Base-by-base conservation (phyloP, 495 filamentous ascomycete genomes). In the Letharia lupina region DNA sequence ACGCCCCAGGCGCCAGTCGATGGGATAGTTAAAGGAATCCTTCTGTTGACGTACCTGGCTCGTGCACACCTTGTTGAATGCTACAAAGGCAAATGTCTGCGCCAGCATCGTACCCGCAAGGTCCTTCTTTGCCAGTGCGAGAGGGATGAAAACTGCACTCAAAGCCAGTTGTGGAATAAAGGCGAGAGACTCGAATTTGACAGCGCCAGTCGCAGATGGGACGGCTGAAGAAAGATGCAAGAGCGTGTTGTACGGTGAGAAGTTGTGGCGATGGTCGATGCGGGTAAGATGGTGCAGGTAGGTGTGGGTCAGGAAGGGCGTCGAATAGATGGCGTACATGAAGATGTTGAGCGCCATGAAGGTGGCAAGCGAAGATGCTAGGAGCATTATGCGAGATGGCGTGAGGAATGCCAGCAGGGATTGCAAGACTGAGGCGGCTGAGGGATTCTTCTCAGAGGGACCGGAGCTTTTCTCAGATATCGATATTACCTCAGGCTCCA, bases 61-160 rank as follows among this genome's bases (percentile, higher is more conserved):
- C 2, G 94, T 98, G 82, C 93, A 96, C 23, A 98, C 94, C 79
- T 98, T 98, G 74, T 98, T 98, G 65, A 96, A 98, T 8, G 90
- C 86, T 9, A 98, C 94, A 75, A 98, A 98, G 1, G 94, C 89
- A 74, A 97, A 96, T 0, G 95, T 98, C 77, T 98, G 94, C n/a
- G 90, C 91, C n/a, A 98, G 83, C 86, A 98, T 91, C n/a, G 92
- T 83, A 2, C 87, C 82, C 1, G 94, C 81, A 0, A 98, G 81
- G 71, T 90, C 86, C 72, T 84, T 89, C 75, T 93, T 96, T 11
- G 90, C 90, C n/a, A 94, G 75, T 5, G 83, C 80, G 0, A 94
- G 73, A 4, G 94, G 95, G 54, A 98, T 86, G 2, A 87, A 76
- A 23, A 94, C 70, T 3, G 89, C 87, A 0, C 87, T 89, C 37